Conservation (phyloP, 2,329 filamentous ascomycete genomes). For the Phoma sp. region DNA sequence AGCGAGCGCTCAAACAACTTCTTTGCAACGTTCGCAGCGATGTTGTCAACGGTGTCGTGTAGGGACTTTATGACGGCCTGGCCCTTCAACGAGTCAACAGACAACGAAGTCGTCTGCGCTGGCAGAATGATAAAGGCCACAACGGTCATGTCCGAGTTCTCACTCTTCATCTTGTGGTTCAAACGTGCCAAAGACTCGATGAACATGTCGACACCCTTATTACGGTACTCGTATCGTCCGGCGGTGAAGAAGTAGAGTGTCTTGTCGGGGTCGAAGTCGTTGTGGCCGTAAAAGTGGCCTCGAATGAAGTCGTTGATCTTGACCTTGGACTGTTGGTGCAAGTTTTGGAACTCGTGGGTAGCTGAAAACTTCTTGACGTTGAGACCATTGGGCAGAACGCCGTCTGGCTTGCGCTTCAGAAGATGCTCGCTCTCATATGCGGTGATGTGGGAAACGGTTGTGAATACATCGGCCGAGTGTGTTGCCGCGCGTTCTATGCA, state of each 20-base stretch:
- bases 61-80: constrained; percentile 98
- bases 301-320: constrained; percentile 98
- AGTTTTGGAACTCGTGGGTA: constrained; percentile 97
- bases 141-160: constrained; percentile 88
- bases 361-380: constrained; percentile 99
- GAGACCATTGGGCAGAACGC: constrained; percentile 92
- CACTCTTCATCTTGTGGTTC: constrained; percentile 87
- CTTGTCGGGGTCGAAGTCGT: constrained; percentile 95
- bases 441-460: constrained; percentile 97
- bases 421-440: constrained; percentile 98
- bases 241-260: constrained; percentile 98
- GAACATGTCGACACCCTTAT: constrained; percentile 99
- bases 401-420: constrained; percentile 95
- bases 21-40: constrained; percentile 89
- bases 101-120: constrained; percentile 91
- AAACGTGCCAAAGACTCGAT: constrained; percentile 93
- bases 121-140: constrained; percentile 99
- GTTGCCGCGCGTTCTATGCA: constrained; percentile 95
- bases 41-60: constrained; percentile 88
- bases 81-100: constrained; percentile 93
- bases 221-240: constrained; percentile 95
- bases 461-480: constrained; percentile 94
- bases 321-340: constrained; percentile 95
- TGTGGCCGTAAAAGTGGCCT: constrained; percentile 97
- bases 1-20: constrained; percentile 94